Evolutionary conservation across 495 filamentous ascomycete genomes (phyloP).

Genomic region (Penicillium ochrochloron): DNA sequence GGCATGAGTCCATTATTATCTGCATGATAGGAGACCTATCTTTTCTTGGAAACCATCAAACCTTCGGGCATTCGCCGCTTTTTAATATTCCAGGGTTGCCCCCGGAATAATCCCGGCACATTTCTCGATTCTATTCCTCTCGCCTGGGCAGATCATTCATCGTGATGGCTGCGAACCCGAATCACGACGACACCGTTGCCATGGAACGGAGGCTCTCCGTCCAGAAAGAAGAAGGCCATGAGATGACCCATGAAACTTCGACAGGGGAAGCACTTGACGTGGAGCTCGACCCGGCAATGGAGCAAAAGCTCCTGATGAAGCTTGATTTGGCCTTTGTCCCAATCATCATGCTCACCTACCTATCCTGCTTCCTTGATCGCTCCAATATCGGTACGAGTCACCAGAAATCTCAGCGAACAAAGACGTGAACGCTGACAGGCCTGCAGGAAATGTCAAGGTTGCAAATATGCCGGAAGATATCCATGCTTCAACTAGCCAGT

Average conservation of each 20-base stretch:
- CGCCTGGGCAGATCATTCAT: not conserved
- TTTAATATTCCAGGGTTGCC: not conserved
- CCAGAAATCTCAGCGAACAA: not conserved
- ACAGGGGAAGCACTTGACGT: conserved; percentile 31
- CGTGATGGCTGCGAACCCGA: not conserved
- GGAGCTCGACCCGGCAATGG: conserved; percentile 37
- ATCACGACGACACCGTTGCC: conserved; percentile 4
- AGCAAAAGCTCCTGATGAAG: conserved; percentile 46
- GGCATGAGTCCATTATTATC: not conserved
- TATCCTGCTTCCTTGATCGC: conserved; percentile 51
- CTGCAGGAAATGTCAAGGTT: conserved; percentile 51
- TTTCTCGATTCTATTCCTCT: not conserved
- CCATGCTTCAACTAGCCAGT: conserved; percentile 45
- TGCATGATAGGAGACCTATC: not conserved
- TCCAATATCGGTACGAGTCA: conserved; percentile 47
- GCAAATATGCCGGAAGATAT: conserved; percentile 52
- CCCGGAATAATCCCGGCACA: not conserved
- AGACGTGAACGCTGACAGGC: not conserved
- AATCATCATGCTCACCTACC: conserved; percentile 53
- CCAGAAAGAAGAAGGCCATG: conserved; percentile 20
- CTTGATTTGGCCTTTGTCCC: conserved; percentile 51
- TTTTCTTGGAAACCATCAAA: not conserved
- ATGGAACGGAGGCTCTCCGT: conserved; percentile 24
- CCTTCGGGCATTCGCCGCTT: not conserved
- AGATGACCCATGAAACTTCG: conserved; percentile 14